A percentile compares a stretch with the other conserved stretches of the same genome.
Evolutionary conservation across 345 rosid species (phyloP).

Genomic region (Lagerstroemia speciosa): DNA sequence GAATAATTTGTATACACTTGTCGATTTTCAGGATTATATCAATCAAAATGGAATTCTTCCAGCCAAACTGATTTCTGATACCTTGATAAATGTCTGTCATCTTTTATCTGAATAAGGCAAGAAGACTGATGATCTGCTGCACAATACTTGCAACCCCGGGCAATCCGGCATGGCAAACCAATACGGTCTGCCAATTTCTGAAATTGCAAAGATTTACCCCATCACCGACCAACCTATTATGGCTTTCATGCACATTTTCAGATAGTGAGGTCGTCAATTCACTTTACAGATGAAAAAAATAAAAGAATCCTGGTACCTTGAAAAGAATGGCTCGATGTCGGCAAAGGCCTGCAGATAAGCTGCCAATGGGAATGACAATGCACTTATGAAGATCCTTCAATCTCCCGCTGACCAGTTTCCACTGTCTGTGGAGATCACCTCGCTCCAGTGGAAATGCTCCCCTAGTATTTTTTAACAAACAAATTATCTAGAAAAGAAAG

Average conservation of each 20-base stretch:
- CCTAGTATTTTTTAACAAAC: conserved; percentile 29
- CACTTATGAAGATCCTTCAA: conserved; percentile 59
- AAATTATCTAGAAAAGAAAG: background rate
- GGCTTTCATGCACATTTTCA: background rate
- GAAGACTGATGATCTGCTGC: conserved; percentile 73
- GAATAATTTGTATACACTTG: background rate
- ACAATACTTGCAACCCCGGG: conserved; percentile 90
- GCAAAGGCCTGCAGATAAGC: conserved; percentile 78
- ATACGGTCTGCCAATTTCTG: conserved; percentile 94
- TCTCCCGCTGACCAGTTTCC: conserved; percentile 67
- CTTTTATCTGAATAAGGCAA: conserved; percentile 85
- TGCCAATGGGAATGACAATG: conserved; percentile 78
- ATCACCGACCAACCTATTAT: conserved; percentile 7
- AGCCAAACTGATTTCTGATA: conserved; percentile 12
- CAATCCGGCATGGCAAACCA: conserved; percentile 96
- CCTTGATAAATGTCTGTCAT: conserved; percentile 64
- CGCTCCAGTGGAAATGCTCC: conserved; percentile 73
- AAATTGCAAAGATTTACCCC: conserved; percentile 15
- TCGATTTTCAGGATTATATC: background rate
- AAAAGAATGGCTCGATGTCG: conserved; percentile 93
- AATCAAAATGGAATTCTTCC: background rate
- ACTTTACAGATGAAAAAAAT: background rate
- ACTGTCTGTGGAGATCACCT: conserved; percentile 72
- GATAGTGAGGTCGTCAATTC: background rate
- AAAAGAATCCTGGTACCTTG: conserved; percentile 41